phyloP scores from a whole-genome alignment of 495 filamentous ascomycete genomes.

The Talaromyces adpressus region DNA sequence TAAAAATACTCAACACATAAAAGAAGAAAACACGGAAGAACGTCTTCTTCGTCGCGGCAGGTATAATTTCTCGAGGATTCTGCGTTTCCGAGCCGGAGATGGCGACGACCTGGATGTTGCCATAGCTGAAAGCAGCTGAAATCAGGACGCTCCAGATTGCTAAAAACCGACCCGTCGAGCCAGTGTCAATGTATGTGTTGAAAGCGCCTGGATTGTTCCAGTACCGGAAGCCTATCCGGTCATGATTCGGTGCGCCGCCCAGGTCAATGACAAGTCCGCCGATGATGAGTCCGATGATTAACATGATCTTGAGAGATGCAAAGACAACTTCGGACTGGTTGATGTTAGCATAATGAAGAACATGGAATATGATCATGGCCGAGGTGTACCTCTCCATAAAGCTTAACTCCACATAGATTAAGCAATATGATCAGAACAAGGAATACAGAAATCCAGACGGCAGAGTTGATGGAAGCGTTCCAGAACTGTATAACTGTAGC shows the following conservation, averaged over 20 bases:
- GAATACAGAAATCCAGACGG: slow-evolving; percentile 65
- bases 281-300: slow-evolving; percentile 62
- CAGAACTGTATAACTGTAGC: slow-evolving; percentile 66
- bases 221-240: slow-evolving; percentile 61
- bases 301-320: slow-evolving; percentile 68
- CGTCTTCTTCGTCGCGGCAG: slow-evolving; percentile 68
- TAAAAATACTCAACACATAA: slow-evolving; percentile 52
- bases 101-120: slow-evolving; percentile 58
- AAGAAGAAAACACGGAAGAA: slow-evolving; percentile 87
- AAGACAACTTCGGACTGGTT: slow-evolving; percentile 57
- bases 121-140: slow-evolving; percentile 39
- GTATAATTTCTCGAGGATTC: slow-evolving; percentile 70
- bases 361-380: too few relatives aligned
- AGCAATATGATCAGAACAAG: slow-evolving; percentile 57
- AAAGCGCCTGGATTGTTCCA: slow-evolving; percentile 67
- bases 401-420: slow-evolving; percentile 60
- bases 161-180: slow-evolving; percentile 31
- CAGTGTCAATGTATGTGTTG: slow-evolving; percentile 33
- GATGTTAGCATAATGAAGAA: neutral
- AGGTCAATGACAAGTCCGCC: slow-evolving; percentile 61
- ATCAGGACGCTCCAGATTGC: slow-evolving; percentile 33
- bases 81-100: slow-evolving; percentile 75
- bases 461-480: slow-evolving; percentile 46
- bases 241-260: slow-evolving; percentile 55
- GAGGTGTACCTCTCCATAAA: slow-evolving; percentile 52